Conservation (phyloP, 208 protist species). For the Trypanosoma boissoni region DNA sequence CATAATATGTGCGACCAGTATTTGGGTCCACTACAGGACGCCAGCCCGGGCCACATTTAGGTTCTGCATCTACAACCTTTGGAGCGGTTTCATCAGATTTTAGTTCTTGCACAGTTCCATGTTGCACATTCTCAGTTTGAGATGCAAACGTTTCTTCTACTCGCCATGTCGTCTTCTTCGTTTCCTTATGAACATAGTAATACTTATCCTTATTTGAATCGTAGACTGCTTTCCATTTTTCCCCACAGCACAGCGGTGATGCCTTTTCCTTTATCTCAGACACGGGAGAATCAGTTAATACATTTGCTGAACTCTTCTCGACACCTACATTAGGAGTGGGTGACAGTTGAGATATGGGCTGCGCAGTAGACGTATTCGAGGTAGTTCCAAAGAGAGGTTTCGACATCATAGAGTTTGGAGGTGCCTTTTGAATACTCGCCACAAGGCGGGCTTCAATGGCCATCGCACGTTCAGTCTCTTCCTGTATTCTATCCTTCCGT, state of each 20-base stretch:
- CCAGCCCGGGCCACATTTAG: slow-evolving; percentile 35
- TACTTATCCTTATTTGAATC: slow-evolving; percentile 28
- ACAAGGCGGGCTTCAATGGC: slow-evolving; percentile 17
- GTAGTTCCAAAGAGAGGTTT: slow-evolving; percentile 13
- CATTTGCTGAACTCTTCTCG: not conserved
- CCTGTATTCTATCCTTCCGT: no score
- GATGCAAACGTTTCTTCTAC: slow-evolving; percentile 11
- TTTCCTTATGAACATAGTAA: slow-evolving; percentile 29
- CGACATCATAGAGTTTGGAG: not conserved
- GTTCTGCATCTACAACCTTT: slow-evolving; percentile 19
- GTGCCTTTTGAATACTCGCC: slow-evolving; percentile 4
- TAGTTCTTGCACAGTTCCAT: slow-evolving; percentile 3
- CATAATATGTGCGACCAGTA: slow-evolving; percentile 33
- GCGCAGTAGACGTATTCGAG: not conserved
- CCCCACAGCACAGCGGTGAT: slow-evolving; percentile 1
- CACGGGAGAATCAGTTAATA: not conserved
- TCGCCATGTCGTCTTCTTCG: slow-evolving; percentile 35
- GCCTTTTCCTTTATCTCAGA: not conserved
- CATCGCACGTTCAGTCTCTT: slow-evolving; percentile 11
- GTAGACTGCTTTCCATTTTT: slow-evolving; percentile 34
- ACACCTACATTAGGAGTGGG: not conserved
- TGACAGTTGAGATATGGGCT: not conserved
- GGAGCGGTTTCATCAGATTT: not conserved
- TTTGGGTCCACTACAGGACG: slow-evolving; percentile 27
- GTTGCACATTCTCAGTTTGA: not conserved